Percentiles rank a stretch among this genome's conserved stretches.
phyloP scores from a whole-genome alignment of 2,329 filamentous ascomycete genomes.

The Pseudogymnoascus verrucosus region DNA sequence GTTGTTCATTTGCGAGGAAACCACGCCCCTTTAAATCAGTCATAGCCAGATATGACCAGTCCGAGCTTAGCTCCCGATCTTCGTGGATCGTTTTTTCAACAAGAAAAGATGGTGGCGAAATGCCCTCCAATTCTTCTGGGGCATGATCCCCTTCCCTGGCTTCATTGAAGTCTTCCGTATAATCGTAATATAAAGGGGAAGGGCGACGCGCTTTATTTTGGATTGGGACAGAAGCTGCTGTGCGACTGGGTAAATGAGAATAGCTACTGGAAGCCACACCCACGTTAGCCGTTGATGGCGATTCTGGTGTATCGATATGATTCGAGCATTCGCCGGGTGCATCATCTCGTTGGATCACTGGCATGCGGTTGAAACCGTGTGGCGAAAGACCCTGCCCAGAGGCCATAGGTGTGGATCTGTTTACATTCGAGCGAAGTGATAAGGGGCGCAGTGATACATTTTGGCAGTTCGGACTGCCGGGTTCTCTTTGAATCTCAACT shows the following conservation, averaged over 20 bases:
- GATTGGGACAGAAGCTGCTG: neutral
- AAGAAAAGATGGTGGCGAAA: slow-evolving; percentile 22
- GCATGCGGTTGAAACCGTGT: neutral
- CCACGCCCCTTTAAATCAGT: slow-evolving; percentile 3
- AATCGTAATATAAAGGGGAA: slow-evolving; percentile 29
- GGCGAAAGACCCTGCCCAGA: neutral
- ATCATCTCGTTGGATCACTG: neutral
- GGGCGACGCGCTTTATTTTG: slow-evolving; percentile 3
- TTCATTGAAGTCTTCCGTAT: slow-evolving; percentile 28
- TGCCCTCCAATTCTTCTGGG: slow-evolving; percentile 13
- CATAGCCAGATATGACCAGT: slow-evolving; percentile 11
- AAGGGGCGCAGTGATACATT: slow-evolving; percentile 13
- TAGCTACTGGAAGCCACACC: neutral
- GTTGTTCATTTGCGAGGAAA: neutral
- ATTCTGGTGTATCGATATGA: neutral
- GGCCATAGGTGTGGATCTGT: slow-evolving; percentile 22
- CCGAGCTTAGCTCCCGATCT: slow-evolving; percentile 21
- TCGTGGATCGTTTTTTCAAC: slow-evolving; percentile 25
- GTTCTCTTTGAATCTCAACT: slow-evolving; percentile 25
- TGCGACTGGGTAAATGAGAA: neutral
- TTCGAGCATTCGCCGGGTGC: neutral
- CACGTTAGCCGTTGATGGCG: neutral
- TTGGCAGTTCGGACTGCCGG: neutral
- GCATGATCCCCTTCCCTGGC: neutral
- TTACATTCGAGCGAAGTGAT: slow-evolving; percentile 21